Evolutionary conservation across 1,139 yeast species (phyloP), one percentile per base, ranked within the genome.

Genomic region (Nadsonia starkeyi-henricii): DNA sequence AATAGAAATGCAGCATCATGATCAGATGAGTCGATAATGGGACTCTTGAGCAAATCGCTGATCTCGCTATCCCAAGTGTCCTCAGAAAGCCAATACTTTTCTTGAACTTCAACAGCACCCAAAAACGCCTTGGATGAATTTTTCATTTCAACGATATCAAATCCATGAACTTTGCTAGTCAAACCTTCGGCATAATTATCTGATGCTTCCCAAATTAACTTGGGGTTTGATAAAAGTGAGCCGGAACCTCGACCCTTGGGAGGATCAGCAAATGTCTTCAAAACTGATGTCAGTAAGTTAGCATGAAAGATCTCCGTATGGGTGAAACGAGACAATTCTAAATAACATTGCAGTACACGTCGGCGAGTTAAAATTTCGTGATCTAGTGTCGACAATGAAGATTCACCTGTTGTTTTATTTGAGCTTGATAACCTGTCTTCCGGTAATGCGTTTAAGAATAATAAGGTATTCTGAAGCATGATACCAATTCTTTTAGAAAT

Each of bases 121-220:
- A 48, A 44, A 37, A 47, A 44, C 13, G 53, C 46, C 42, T 48
- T 48, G 20, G 36, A 43, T 41, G 28, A 23, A 9, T 47, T 43
- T 48, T 53, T 48, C 37, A 51, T 45, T 23, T 55, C 58, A 44
- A 46, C 18, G 17, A 55, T 50, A 36, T 55, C 57, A 51, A 52
- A 59, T 1, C 58, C 61, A 20, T 46, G 45, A 2, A 63, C 52
- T 41, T 55, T 56, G 43, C 65, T 61, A 12, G 65, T 62, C 23
- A 65, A 53, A 2, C 69, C 69, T 50, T 53, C 64, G 2, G 66
- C 66, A 53, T 56, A 55, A 49, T 64, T 63, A 45, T 65, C 69
- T 2, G 62, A 57, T 13, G 55, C 53, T 33, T 61, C 64, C 66
- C 66, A 62, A 9, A 63, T 53, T 45, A 64, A 46, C 39, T 59